These are phyloP conservation scores for Exophiala lecanii-corni DNA, from an alignment of 2,329 filamentous ascomycete species.

Conservation along the genomic window DNA sequence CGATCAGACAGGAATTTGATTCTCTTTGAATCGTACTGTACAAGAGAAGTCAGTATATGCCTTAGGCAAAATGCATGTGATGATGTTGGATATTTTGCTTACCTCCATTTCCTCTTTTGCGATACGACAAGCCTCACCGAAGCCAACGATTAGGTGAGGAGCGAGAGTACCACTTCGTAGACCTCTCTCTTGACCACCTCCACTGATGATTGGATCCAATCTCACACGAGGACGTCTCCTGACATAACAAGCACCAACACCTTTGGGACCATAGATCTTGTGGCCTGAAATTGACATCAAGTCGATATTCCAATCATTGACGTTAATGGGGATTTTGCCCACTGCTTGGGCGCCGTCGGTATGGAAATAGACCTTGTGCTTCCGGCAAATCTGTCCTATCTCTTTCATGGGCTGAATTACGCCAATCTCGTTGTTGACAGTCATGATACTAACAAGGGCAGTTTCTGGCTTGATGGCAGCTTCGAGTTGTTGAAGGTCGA, in stretches of 20 bases:
- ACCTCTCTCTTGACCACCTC: constrained; percentile 93
- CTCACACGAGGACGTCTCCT: constrained; percentile 87
- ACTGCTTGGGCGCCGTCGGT: constrained; percentile 94
- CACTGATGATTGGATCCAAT: constrained; percentile 91
- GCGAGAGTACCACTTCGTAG: constrained; percentile 90
- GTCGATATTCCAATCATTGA: constrained; percentile 97
- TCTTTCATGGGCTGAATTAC: constrained; percentile 95
- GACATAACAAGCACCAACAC: constrained; percentile 93
- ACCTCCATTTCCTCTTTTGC: constrained; percentile 87
- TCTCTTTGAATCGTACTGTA: constrained; percentile 84
- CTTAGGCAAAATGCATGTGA: no score
- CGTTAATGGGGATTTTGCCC: constrained; percentile 95
- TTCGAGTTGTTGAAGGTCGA: constrained; percentile 78
- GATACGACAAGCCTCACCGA: constrained; percentile 92
- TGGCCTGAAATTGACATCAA: constrained; percentile 98
- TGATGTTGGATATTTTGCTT: no score
- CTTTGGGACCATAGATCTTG: constrained; percentile 98
- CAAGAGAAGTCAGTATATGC: not conserved
- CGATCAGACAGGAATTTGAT: constrained; percentile 79
- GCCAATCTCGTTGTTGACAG: constrained; percentile 98
- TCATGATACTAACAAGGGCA: constrained; percentile 91
- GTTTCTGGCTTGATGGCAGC: constrained; percentile 89
- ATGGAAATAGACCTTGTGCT: constrained; percentile 96
- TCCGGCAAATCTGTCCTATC: constrained; percentile 86
- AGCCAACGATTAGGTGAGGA: constrained; percentile 81